Evolutionary conservation across 108 stramenopile species (phyloP), one percentile per base, ranked within the genome.

Genomic region (Heterococcus sp.): DNA sequence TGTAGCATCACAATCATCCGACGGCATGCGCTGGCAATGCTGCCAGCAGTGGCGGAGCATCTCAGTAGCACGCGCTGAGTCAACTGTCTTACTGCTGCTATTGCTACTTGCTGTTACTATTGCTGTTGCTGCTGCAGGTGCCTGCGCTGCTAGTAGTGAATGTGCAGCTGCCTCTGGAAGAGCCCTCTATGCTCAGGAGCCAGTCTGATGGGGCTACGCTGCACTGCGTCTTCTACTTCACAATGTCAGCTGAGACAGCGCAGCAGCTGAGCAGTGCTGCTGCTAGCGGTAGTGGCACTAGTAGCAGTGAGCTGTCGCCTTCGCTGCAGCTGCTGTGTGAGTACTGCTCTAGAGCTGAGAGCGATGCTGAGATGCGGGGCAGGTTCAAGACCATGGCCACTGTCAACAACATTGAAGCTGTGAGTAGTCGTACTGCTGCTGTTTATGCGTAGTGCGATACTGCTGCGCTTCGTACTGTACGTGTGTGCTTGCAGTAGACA

Each of bases 201-300:
- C 38, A 65, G 1, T 4, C 72, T 33, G 71, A 81, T 27, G 79
- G 79, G 0, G 65, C 79, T 0, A 81, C 79, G 2, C 32, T 81
- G 37, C 79, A 81, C 66, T 71, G 37, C n/a, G 71, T 81, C 28
- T 81, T 81, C 65, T 81, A 81, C 65, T 81, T 81, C 11, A 65
- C 79, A 0, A 34, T 81, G 21, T 65, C 32, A 38, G 79, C 72
- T 38, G 79, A 81, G 32, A 70, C 79, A 30, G 79, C 72, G 14
- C 39, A 8, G 46, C 46, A 58, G 46, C 46, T 14, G 46, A 14
- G 14, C 46, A 21, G 46, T 58, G 46, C 46, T 58, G 46, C 46
- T 58, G 46, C 46, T 14, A 21, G 46, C 46, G 46, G 21, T 21
- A 58, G 21, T 21, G 46, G 46, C 46, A 58, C 14, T 21, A 58